These are phyloP conservation scores for Aspergillus egyptiacus DNA, from an alignment of 495 filamentous ascomycete genomes.

Conservation along the genomic window DNA sequence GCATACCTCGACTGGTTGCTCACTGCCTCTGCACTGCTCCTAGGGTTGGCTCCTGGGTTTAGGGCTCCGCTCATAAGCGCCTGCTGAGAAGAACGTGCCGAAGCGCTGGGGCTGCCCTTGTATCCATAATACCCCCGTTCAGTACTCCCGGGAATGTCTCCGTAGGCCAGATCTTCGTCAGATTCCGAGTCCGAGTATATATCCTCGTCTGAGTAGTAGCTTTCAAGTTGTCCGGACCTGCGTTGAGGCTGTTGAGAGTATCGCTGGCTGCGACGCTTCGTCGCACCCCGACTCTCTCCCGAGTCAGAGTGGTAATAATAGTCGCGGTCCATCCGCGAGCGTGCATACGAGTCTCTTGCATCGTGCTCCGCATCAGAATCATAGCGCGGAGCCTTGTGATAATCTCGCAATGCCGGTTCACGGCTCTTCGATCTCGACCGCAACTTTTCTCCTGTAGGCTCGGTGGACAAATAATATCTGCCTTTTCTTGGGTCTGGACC, in stretches of 20 bases:
- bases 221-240: slow-evolving; percentile 24
- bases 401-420: slow-evolving; percentile 21
- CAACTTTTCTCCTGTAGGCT: slow-evolving; percentile 17
- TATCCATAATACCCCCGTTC: slow-evolving; percentile 18
- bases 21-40: slow-evolving; percentile 11
- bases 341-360: slow-evolving; percentile 13
- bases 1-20: slow-evolving; percentile 44
- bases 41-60: not conserved
- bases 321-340: slow-evolving; percentile 25
- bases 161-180: slow-evolving; percentile 39
- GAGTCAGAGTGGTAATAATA: slow-evolving; percentile 35
- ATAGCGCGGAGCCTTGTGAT: slow-evolving; percentile 39
- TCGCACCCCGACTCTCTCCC: slow-evolving; percentile 11
- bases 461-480: slow-evolving; percentile 25
- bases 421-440: slow-evolving; percentile 20
- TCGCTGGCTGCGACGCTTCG: slow-evolving; percentile 19
- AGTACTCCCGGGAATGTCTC: slow-evolving; percentile 20
- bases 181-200: slow-evolving; percentile 39
- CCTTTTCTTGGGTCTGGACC: slow-evolving; percentile 17
- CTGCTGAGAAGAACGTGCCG: slow-evolving; percentile 6
- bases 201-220: slow-evolving; percentile 32
- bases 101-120: slow-evolving; percentile 2
- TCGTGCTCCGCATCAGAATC: slow-evolving; percentile 46
- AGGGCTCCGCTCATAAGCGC: slow-evolving; percentile 18
- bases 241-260: slow-evolving; percentile 23